Evolutionary conservation across 108 stramenopile genomes (phyloP).

Genomic region (Halocafeteria seosinensis): DNA sequence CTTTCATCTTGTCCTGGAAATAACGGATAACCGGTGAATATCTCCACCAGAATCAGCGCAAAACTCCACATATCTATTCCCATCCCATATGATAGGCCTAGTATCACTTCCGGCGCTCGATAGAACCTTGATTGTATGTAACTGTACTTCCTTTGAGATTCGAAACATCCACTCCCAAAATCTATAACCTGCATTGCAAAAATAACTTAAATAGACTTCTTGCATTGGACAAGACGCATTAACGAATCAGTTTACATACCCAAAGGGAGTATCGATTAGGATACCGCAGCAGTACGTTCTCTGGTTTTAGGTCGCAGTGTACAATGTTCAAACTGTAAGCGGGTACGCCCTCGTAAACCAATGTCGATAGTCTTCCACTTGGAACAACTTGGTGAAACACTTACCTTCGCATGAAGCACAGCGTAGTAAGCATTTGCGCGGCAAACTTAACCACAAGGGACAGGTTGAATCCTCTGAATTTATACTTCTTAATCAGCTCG

Average conservation of each 20-base stretch:
- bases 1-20: constrained; percentile 83
- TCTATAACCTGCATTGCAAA: constrained; percentile 70
- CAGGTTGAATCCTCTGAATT: constrained; percentile 76
- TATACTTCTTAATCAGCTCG: constrained; percentile 70
- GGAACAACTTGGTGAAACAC: too few relatives aligned
- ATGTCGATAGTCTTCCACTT: too few relatives aligned
- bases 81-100: constrained; percentile 74
- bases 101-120: constrained; percentile 82
- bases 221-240: too few relatives aligned
- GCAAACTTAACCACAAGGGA: constrained; percentile 41
- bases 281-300: constrained; percentile 65
- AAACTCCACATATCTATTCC: constrained; percentile 93
- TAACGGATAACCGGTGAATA: constrained; percentile 79
- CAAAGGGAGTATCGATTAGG: background rate
- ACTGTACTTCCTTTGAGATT: constrained; percentile 43
- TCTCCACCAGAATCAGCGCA: constrained; percentile 81
- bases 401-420: constrained; percentile 46
- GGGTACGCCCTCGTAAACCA: too few relatives aligned
- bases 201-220: background rate
- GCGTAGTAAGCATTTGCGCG: constrained; percentile 47
- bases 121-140: constrained; percentile 97
- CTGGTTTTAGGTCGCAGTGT: constrained; percentile 95
- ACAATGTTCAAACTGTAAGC: constrained; percentile 56
- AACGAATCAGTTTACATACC: background rate
- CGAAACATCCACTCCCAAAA: constrained; percentile 85